Conservation (phyloP, 305 asterid genomes). For the Striga hermonthica region DNA sequence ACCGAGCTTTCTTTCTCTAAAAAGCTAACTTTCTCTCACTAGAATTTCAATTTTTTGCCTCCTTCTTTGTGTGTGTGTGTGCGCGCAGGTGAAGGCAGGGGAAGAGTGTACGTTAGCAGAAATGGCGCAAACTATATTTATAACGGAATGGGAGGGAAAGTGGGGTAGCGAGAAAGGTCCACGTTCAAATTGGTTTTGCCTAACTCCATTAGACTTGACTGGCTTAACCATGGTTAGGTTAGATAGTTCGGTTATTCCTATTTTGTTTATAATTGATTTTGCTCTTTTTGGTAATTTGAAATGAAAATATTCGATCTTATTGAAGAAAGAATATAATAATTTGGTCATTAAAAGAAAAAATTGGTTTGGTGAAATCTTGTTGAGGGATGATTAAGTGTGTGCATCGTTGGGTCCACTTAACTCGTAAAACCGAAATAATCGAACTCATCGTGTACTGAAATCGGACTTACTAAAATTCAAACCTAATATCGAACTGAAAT, state of each 20-base stretch:
- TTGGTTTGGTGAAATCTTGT: too few species aligned
- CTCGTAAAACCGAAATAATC: too few species aligned
- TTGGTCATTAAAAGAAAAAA: too few species aligned
- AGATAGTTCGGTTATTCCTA: slow-evolving; percentile 28
- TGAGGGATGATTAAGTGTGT: too few species aligned
- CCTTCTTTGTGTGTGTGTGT: not conserved
- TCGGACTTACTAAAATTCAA: too few species aligned
- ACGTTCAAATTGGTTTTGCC: slow-evolving; percentile 32
- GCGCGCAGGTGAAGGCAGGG: slow-evolving; percentile 4
- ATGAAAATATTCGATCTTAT: too few species aligned
- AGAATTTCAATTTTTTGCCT: not conserved
- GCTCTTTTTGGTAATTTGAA: too few species aligned
- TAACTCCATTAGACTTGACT: slow-evolving; percentile 32
- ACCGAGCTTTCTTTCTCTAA: slow-evolving; percentile 2
- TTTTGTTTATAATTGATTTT: not conserved
- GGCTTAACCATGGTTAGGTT: slow-evolving; percentile 28
- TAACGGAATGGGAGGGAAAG: slow-evolving; percentile 8
- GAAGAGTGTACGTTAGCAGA: slow-evolving; percentile 17
- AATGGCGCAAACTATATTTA: slow-evolving; percentile 15
- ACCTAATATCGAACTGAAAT: too few species aligned
- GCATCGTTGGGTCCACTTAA: too few species aligned
- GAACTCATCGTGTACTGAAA: too few species aligned
- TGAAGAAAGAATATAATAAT: too few species aligned
- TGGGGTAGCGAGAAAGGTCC: not conserved
- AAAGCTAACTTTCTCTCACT: not conserved